Conservation (phyloP, 2,329 filamentous ascomycete species). For the Aspergillus flavus region DNA sequence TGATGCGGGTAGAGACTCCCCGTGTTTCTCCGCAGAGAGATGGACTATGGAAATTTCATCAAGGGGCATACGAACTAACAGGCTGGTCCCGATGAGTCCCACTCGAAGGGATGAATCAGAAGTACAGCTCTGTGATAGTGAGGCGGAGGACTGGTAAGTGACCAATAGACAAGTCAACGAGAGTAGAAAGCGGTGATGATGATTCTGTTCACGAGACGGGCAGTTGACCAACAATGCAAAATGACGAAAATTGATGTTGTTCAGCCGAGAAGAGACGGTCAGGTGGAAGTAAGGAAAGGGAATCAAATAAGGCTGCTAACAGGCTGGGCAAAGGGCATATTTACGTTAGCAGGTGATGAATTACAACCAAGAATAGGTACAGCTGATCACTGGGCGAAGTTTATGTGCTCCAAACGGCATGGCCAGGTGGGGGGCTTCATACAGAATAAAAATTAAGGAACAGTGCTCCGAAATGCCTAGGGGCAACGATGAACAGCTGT, state of each 20-base stretch:
- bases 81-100: not conserved
- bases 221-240: conserved; percentile 21
- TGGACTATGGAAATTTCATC: conserved; percentile 8
- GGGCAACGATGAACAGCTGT: not conserved
- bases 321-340: conserved; percentile 5
- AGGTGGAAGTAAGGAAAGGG: conserved; percentile 13
- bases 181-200: conserved; percentile 18
- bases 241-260: conserved; percentile 21
- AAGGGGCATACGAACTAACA: conserved; percentile 13
- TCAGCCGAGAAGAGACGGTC: conserved; percentile 18
- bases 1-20: conserved; percentile 7
- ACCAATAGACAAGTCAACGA: conserved; percentile 9
- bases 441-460: not conserved
- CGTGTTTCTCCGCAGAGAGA: conserved; percentile 13
- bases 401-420: not conserved
- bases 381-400: not conserved
- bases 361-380: not conserved
- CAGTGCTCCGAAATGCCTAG: not conserved
- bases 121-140: conserved; percentile 11
- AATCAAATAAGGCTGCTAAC: conserved; percentile 9
- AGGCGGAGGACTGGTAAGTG: conserved; percentile 7
- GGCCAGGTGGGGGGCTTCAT: not conserved
- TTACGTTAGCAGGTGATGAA: conserved; percentile 3
- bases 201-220: conserved; percentile 25
- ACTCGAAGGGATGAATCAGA: conserved; percentile 12